These are phyloP conservation scores for Sclerotinia borealis DNA, from an alignment of 2,329 filamentous ascomycete species.

Conservation along the genomic window DNA sequence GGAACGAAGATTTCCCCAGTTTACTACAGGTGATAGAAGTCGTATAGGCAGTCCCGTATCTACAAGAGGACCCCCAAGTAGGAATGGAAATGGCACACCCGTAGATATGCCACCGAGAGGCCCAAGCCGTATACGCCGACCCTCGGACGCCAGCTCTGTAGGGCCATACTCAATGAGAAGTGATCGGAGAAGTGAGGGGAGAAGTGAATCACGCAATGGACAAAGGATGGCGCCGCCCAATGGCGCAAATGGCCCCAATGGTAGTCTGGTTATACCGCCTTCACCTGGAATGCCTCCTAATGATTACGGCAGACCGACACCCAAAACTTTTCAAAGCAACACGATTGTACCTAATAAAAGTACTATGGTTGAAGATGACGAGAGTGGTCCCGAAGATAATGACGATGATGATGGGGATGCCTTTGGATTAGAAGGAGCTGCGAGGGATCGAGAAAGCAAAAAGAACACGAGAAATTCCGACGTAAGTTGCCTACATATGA, in stretches of 20 bases:
- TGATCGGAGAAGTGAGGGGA: background rate
- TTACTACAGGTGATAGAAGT: constrained; percentile 62
- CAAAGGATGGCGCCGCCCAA: constrained; percentile 35
- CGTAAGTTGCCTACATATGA: constrained; percentile 24
- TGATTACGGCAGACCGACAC: constrained; percentile 69
- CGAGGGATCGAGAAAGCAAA: constrained; percentile 34
- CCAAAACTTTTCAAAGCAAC: constrained; percentile 89
- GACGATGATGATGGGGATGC: constrained; percentile 76
- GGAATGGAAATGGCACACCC: constrained; percentile 52
- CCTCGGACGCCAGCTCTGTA: constrained; percentile 54
- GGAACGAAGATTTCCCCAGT: constrained; percentile 81
- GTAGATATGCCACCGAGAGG: constrained; percentile 51
- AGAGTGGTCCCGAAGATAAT: constrained; percentile 59
- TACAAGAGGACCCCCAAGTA: constrained; percentile 51
- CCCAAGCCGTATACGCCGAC: constrained; percentile 40
- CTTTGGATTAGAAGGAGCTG: constrained; percentile 50
- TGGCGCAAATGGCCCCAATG: constrained; percentile 24
- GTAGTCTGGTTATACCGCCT: constrained; percentile 47
- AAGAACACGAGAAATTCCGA: constrained; percentile 37
- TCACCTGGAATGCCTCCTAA: constrained; percentile 54
- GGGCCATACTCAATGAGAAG: constrained; percentile 36
- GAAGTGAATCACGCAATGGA: constrained; percentile 29
- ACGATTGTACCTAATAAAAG: constrained; percentile 98
- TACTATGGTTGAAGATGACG: constrained; percentile 93
- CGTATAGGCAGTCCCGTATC: constrained; percentile 64